Base-by-base conservation (phyloP, 1,284 basidiomycete species). In the Malassezia vespertilionis region DNA sequence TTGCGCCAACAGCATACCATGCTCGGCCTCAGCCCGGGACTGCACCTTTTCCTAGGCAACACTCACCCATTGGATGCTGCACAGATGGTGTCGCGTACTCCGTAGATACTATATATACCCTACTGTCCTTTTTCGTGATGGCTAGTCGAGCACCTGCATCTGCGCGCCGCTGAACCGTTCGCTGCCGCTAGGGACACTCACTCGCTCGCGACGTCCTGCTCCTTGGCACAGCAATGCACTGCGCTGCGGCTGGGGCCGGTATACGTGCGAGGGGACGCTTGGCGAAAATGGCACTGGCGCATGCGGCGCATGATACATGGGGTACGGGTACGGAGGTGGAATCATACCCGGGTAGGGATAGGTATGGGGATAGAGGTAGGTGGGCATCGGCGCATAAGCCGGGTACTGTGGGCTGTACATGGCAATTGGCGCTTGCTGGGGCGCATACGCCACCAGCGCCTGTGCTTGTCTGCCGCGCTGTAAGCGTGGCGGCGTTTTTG, bases 161-260 rank as follows among this genome's bases (percentile, higher is more conserved):
- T 69, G 65, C 5, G 65, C 60, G 5, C 65, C 65, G 34, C 60
- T 63, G 30, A 66, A 49, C 2, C 55, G 60, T 43, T 69, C 65
- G 37, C 61, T 65, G 3, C 60, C 64, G 32, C 62, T 65, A 2
- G 50, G 64, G 0, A 63, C 40, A 37, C 62, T 65, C 4, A 69
- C 65, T 2, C 56, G 58, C 14, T 48, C 46, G 2, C 53, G 53
- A 0, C 65, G 62, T 10, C 65, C 65, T 1, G 65, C 65, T 8
- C 64, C 65, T 14, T 66, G 44, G 17, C 64, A 62, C 5, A 63
- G 56, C n/a, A 65, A 44, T 2, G 57, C 40, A 33, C 33, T 34
- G 14, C 15, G 46, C 11, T 20, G 40, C 33, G 34, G 46, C 38
- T 40, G 44, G 1, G 17, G 24, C 22, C 24, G 34, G 22, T n/a